phyloP scores from a whole-genome alignment of 352 stramenopile genomes.

The Pythium aphanidermatum region DNA sequence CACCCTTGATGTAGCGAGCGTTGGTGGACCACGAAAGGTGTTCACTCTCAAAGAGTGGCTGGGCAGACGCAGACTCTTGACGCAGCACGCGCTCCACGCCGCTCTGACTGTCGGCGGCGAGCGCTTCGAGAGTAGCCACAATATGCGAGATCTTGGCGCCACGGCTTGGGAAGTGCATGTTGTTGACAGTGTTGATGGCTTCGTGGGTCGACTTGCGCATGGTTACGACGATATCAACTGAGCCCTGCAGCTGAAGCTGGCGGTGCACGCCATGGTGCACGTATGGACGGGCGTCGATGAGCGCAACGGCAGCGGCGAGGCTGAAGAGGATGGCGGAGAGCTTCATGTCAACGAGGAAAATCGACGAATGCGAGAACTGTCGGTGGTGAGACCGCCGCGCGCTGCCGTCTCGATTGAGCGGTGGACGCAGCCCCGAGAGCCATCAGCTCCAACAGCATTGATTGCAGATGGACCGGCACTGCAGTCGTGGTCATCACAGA shows the following conservation, averaged over 20 bases:
- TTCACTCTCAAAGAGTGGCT: slow-evolving; percentile 2
- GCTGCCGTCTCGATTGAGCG: no score
- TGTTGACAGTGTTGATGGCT: slow-evolving; percentile 2
- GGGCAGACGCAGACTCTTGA: background rate
- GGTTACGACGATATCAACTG: slow-evolving; percentile 12
- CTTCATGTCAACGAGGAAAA: no score
- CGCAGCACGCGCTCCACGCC: background rate
- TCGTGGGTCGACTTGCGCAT: slow-evolving; percentile 4
- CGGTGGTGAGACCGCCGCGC: no score
- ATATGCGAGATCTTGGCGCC: slow-evolving; percentile 8
- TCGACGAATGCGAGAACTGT: no score
- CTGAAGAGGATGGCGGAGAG: background rate
- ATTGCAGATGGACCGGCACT: no score
- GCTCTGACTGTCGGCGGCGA: background rate
- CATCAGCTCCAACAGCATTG: no score
- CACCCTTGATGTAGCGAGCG: slow-evolving; percentile 10
- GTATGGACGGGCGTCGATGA: background rate
- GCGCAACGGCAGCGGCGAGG: background rate
- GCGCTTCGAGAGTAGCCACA: background rate
- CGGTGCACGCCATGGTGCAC: slow-evolving; percentile 14
- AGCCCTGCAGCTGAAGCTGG: slow-evolving; percentile 1
- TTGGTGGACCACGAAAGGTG: slow-evolving; percentile 17
- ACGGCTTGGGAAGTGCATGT: background rate
- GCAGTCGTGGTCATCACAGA: no score
- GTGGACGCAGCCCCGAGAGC: no score